Evolutionary conservation across 139 green algal genomes (phyloP).

Genomic region (Nannochloris sp.): DNA sequence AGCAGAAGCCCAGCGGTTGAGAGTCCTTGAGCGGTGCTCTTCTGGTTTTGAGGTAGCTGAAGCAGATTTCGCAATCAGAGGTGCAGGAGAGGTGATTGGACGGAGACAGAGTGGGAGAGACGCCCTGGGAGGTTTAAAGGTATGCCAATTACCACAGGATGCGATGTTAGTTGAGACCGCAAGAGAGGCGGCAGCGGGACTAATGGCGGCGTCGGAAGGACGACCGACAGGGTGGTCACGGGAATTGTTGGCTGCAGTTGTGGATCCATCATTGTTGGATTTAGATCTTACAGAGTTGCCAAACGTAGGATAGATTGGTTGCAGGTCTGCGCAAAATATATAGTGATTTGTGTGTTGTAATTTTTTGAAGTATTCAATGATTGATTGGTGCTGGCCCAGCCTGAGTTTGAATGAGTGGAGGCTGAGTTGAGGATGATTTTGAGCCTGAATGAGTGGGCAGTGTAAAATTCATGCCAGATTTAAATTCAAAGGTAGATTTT

Average conservation of each 20-base stretch:
- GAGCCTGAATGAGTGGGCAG: no score
- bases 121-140: conserved; percentile 1
- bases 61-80: conserved; percentile 62
- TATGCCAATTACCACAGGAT: conserved; percentile 23
- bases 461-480: no score
- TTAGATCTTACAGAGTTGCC: neutral
- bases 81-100: conserved; percentile 61
- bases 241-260: conserved; percentile 14
- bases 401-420: no score
- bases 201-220: conserved; percentile 8
- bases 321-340: no score
- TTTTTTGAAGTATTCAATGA: no score
- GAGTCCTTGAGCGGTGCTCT: conserved; percentile 50
- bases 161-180: conserved; percentile 44
- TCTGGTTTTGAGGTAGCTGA: conserved; percentile 76
- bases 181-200: conserved; percentile 29
- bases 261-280: neutral
- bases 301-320: no score
- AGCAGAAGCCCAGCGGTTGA: conserved; percentile 7
- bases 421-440: no score
- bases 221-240: conserved; percentile 2
- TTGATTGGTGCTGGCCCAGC: no score
- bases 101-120: conserved; percentile 48
- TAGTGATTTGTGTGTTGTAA: no score
- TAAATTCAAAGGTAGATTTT: no score